A percentile compares a stretch with the other conserved stretches of the same genome.
phyloP scores from a whole-genome alignment of 2,329 filamentous ascomycete genomes.

The Endoconidiophora laricicola region DNA sequence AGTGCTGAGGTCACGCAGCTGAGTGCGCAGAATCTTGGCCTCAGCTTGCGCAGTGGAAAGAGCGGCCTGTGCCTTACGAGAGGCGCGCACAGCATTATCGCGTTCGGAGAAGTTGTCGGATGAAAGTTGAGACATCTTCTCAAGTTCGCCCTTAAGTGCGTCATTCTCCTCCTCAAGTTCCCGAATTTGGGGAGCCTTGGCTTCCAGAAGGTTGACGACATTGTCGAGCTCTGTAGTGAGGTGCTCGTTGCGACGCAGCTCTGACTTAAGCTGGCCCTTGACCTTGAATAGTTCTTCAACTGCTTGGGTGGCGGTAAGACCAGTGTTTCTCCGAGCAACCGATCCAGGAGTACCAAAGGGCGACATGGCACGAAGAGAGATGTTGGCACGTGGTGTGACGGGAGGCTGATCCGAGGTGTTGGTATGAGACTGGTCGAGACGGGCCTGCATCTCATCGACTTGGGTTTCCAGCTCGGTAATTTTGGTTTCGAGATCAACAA shows the following conservation, averaged over 20 bases:
- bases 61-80: constrained; percentile 62
- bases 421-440: constrained; percentile 23
- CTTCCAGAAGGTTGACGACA: constrained; percentile 70
- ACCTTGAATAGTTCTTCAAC: constrained; percentile 48
- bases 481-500: constrained; percentile 29
- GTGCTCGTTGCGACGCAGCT: constrained; percentile 58
- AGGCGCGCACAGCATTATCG: constrained; percentile 60
- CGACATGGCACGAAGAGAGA: constrained; percentile 38
- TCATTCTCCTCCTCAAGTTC: constrained; percentile 71
- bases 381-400: constrained; percentile 45
- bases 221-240: constrained; percentile 67
- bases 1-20: constrained; percentile 74
- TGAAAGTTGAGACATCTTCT: constrained; percentile 70
- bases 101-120: constrained; percentile 69
- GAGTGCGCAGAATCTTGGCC: constrained; percentile 62
- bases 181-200: constrained; percentile 72
- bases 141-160: constrained; percentile 61
- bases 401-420: constrained; percentile 26
- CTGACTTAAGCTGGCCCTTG: constrained; percentile 56
- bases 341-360: constrained; percentile 47
- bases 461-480: constrained; percentile 35
- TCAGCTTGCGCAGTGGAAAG: constrained; percentile 49
- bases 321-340: constrained; percentile 32
- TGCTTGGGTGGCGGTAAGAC: constrained; percentile 43
- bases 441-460: constrained; percentile 35